A percentile compares a stretch with the other conserved stretches of the same genome.
These are phyloP conservation scores for Cladosporium sp. DNA, from an alignment of 2,329 filamentous ascomycete genomes.

Conservation along the genomic window DNA sequence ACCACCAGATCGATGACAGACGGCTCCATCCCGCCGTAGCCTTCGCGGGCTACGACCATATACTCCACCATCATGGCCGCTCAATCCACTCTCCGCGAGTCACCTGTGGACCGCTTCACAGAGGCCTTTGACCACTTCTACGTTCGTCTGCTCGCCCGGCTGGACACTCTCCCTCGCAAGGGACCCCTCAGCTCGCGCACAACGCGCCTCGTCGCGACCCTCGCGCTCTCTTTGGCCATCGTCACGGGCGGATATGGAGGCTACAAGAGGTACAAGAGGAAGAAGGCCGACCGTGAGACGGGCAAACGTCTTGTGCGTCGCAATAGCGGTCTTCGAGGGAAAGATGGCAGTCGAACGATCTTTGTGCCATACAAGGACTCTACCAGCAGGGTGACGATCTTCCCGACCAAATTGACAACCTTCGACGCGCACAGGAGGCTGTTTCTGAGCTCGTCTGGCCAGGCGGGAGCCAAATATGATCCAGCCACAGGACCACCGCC, in stretches of 20 bases:
- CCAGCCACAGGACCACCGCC: conserved; percentile 58
- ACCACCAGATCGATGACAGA: conserved; percentile 3
- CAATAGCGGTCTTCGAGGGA: conserved; percentile 90
- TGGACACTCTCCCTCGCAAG: conserved; percentile 52
- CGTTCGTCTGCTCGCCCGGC: conserved; percentile 50
- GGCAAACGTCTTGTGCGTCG: conserved; percentile 79
- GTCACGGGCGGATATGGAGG: conserved; percentile 76
- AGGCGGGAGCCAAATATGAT: conserved; percentile 41
- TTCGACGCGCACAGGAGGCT: conserved; percentile 94
- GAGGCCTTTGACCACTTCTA: conserved; percentile 39
- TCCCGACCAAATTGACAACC: conserved; percentile 85
- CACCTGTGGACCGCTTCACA: conserved; percentile 37
- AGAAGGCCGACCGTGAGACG: conserved; percentile 76
- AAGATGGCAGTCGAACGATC: conserved; percentile 92
- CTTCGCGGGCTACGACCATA: conserved; percentile 11
- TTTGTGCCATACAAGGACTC: conserved; percentile 89
- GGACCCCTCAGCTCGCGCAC: conserved; percentile 66
- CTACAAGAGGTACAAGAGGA: conserved; percentile 73
- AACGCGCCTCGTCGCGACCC: conserved; percentile 72
- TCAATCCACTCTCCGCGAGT: conserved; percentile 73
- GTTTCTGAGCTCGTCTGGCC: conserved; percentile 84
- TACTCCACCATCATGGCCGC: conserved; percentile 67
- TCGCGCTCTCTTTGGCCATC: conserved; percentile 76
- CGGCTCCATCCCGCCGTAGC: conserved; percentile 11
- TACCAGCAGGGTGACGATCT: conserved; percentile 88